Base-by-base conservation (phyloP, 805 yeast species). In the Saturnispora halmiae region DNA sequence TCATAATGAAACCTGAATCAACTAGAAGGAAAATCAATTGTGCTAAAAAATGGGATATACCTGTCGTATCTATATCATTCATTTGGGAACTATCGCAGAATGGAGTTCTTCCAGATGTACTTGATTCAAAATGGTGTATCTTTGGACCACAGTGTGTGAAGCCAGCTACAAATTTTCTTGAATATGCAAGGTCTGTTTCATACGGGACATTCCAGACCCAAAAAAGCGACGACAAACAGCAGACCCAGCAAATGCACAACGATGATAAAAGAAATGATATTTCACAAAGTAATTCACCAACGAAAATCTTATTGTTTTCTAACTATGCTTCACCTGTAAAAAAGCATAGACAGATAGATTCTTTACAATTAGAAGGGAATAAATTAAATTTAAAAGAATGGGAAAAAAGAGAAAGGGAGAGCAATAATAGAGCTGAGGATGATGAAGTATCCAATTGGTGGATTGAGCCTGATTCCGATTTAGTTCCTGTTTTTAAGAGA, bases 21-120 rank as follows among this genome's bases (percentile, higher is more conserved):
- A 66, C 79, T 3, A 70, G 64, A 40, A 71, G 66, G 42, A 78
- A 78, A 49, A 66, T 78, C 35, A 60, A 62, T 38, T 82, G 81
- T 25, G 78, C 82, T 1, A 74, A 73, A 44, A 59, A 60, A 25
- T 72, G 81, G 73, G 52, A 58, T 24, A 68, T 77, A 10, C 83
- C 84, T 1, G 69, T 78, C n/a, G 70, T 75, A 0, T 69, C 81
- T 0, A 44, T 71, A 2, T 70, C 74, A 0, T 78, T 65, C 46
- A 40, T 78, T 4, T 76, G 80, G 73, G 75, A 74, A 46, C 56
- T 67, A 6, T 51, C 72, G 24, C 64, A 67, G 38, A 43, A 46
- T 4, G 67, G 69, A 1, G 37, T 41, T 1, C 46, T 54, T 11
- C 74, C 75, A 7, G 65, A 65, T 35, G 49, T 76, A 2, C 51